Evolutionary conservation across 2,329 filamentous ascomycete genomes (phyloP), one percentile per base, ranked within the genome.

Genomic region (Ceratocystis eucalypticola): DNA sequence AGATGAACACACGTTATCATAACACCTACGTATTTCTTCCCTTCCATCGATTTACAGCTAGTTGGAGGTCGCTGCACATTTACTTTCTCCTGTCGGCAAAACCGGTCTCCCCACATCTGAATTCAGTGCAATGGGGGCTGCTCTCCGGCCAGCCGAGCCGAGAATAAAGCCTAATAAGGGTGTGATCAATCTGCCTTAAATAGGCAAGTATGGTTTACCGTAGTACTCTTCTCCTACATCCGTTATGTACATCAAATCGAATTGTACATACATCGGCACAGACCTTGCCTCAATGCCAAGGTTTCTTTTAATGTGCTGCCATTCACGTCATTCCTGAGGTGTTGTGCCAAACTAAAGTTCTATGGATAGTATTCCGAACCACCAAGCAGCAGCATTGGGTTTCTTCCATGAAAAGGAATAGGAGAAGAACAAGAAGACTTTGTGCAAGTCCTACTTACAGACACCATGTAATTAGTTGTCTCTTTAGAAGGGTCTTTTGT

Each of bases 71-170:
- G 7, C 33, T 8, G n/a, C 55, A n/a, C 25, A 17, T 10, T 20
- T 15, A 37, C 17, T 37, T 37, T 30, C 17, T 20, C 37, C 3
- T 6, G 15, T 59, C 28, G 55, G 28, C 17, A 59, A 59, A 33
- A 7, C 55, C 20, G 25, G 20, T 53, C 25, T 25, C 22, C 25
- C 5, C 25, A 25, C 48, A 53, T 28, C 20, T 53, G 48, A 53
- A 28, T 12, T 12, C 37, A 41, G 37, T 15, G 22, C 48, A 25
- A 28, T 57, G 53, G 53, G 53, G 53, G 59, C 59, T 44, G 59
- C 12, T 41, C 61, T 62, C 61, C 61, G 37, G 61, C 61, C 61
- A 62, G 37, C 61, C 61, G 61, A 46, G 37, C 61, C 61, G 55
- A 30, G 10, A 50, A 8, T 8, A n/a, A 50, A 22, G 46, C 46